Evolutionary conservation across 2,329 filamentous ascomycete species (phyloP).

Genomic region (Aspergillus fumigatiaffinis): DNA sequence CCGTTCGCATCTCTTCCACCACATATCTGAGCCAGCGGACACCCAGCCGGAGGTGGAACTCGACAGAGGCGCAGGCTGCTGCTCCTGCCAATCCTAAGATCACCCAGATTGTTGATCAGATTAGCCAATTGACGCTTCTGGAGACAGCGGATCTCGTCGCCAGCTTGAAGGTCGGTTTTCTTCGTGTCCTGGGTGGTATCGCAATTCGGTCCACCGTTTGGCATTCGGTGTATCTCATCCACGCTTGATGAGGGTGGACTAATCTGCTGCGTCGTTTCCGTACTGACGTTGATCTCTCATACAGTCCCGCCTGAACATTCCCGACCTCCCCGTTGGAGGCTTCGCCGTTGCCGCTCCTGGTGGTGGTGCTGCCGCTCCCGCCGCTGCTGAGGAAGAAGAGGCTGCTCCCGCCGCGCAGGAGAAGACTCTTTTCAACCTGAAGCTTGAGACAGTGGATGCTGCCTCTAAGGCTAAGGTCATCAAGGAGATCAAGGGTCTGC

Average conservation of each 20-base stretch:
- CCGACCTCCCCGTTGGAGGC: constrained; percentile 90
- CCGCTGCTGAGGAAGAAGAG: constrained; percentile 69
- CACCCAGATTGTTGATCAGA: constrained; percentile 90
- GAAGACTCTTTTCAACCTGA: constrained; percentile 96
- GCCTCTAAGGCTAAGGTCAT: constrained; percentile 96
- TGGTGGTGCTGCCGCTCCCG: constrained; percentile 58
- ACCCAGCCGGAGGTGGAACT: constrained; percentile 74
- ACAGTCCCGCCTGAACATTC: constrained; percentile 92
- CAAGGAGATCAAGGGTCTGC: constrained; percentile 97
- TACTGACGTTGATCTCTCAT: constrained; percentile 4
- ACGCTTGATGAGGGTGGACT: background rate
- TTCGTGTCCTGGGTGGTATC: background rate
- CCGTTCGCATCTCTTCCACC: constrained; percentile 38
- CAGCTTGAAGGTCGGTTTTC: constrained; percentile 74
- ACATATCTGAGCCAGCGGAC: constrained; percentile 38
- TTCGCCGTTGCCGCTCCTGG: constrained; percentile 69
- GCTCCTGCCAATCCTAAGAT: constrained; percentile 81
- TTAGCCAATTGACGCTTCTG: constrained; percentile 93
- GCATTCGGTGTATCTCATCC: background rate
- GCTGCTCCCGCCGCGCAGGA: constrained; percentile 83
- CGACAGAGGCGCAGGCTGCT: constrained; percentile 62
- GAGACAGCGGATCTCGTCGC: constrained; percentile 96
- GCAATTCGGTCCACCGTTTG: background rate
- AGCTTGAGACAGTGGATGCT: constrained; percentile 85
- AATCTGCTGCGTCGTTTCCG: background rate